Conservation (phyloP, 2,329 filamentous ascomycete species). For the Cadophora luteo-olivacea region DNA sequence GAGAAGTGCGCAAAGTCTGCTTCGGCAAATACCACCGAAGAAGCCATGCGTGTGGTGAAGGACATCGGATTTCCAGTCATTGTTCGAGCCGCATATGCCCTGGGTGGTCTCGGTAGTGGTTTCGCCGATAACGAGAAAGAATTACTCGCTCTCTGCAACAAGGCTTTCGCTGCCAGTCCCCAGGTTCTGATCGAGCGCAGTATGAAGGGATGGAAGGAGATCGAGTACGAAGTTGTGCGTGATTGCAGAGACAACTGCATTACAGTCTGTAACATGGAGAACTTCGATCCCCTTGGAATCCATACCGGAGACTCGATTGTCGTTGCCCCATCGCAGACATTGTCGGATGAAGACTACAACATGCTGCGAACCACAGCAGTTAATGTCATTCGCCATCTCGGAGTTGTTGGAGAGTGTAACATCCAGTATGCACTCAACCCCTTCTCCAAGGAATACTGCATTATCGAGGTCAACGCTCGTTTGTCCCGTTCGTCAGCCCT, state of each 20-base stretch:
- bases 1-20: constrained; percentile 98
- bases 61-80: constrained; percentile 97
- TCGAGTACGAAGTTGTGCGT: constrained; percentile 97
- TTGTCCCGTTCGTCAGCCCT: constrained; percentile 93
- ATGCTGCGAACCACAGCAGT: constrained; percentile 97
- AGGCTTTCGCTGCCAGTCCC: constrained; percentile 92
- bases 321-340: constrained; percentile 93
- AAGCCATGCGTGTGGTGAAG: constrained; percentile 87
- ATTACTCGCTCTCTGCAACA: constrained; percentile 86
- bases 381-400: constrained; percentile 95
- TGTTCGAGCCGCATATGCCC: constrained; percentile 92
- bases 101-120: constrained; percentile 93
- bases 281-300: constrained; percentile 97
- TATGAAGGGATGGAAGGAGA: constrained; percentile 99
- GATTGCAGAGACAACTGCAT: constrained; percentile 98
- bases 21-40: constrained; percentile 85
- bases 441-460: constrained; percentile 94
- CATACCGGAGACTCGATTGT: constrained; percentile 99
- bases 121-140: constrained; percentile 90
- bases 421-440: constrained; percentile 98
- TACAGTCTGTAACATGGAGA: constrained; percentile 99
- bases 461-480: constrained; percentile 98
- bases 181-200: constrained; percentile 96
- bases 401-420: constrained; percentile 98
- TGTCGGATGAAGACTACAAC: constrained; percentile 98